Conservation (phyloP, 2,329 filamentous ascomycete species). For the Grosmannia serpens region DNA sequence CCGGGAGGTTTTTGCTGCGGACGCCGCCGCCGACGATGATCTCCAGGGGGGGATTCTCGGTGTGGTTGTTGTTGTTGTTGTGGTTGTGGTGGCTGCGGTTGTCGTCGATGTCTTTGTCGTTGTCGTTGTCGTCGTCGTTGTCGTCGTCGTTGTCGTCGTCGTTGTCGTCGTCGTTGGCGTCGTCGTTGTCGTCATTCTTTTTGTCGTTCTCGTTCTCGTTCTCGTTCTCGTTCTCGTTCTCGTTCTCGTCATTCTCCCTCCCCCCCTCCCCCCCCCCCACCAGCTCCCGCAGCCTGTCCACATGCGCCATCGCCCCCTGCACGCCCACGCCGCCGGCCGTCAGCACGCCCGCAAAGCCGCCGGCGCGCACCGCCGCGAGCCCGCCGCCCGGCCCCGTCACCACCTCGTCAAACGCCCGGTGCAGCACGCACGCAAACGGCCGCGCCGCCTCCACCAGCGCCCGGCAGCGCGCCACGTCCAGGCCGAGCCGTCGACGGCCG, state of each 20-base stretch:
- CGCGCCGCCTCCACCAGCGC: constrained; percentile 28
- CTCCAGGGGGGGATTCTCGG: constrained; percentile 21
- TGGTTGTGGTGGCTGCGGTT: no score
- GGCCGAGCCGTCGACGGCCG: constrained; percentile 7
- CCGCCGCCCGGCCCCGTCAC: constrained; percentile 11
- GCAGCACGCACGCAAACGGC: constrained; percentile 38
- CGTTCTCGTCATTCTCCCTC: background rate
- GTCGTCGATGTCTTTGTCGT: background rate
- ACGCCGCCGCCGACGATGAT: constrained; percentile 43
- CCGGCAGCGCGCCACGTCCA: constrained; percentile 30
- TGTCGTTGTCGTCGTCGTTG: background rate
- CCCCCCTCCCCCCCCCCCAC: constrained; percentile 14
- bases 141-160: no score
- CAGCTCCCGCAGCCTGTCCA: constrained; percentile 24
- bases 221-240: background rate
- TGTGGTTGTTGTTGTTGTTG: no score
- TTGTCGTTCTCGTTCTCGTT: background rate
- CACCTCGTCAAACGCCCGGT: constrained; percentile 43
- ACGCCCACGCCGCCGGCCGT: constrained; percentile 39
- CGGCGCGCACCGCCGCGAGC: constrained; percentile 24
- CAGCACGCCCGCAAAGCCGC: constrained; percentile 39
- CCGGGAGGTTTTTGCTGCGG: constrained; percentile 26
- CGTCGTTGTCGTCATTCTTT: background rate
- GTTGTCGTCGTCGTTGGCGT: no score
- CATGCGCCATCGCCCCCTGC: constrained; percentile 24